These are phyloP conservation scores for Candida glucosophila DNA, from an alignment of 1,139 yeast species.

Conservation along the genomic window DNA sequence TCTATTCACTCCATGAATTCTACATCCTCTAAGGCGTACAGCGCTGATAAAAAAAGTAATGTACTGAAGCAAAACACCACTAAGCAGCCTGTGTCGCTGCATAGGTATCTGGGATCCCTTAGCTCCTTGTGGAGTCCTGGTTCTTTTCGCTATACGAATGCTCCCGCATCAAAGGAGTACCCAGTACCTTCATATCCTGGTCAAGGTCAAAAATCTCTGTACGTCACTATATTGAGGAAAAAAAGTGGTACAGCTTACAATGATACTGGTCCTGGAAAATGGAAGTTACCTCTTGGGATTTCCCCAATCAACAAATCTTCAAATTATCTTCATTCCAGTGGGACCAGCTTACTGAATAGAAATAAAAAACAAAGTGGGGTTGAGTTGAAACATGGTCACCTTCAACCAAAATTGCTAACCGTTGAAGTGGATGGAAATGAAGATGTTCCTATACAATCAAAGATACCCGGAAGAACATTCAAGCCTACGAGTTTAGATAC, in stretches of 20 bases:
- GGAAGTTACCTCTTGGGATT: constrained; percentile 64
- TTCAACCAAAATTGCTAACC: constrained; percentile 67
- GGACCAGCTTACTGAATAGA: constrained; percentile 12
- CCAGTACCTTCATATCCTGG: constrained; percentile 34
- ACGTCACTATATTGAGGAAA: constrained; percentile 46
- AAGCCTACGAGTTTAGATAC: too few relatives aligned
- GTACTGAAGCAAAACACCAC: too few relatives aligned
- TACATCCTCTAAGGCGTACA: too few relatives aligned
- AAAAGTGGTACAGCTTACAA: constrained; percentile 49
- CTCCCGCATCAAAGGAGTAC: constrained; percentile 30
- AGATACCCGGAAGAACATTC: constrained; percentile 4
- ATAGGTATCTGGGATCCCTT: constrained; percentile 24
- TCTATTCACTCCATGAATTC: too few relatives aligned
- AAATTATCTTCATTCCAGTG: constrained; percentile 18
- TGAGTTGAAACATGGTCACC: constrained; percentile 67
- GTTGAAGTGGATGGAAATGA: constrained; percentile 66
- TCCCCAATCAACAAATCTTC: constrained; percentile 32
- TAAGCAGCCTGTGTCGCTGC: constrained; percentile 8
- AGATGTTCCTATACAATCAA: constrained; percentile 3
- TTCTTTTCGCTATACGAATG: constrained; percentile 29
- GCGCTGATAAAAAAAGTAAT: too few relatives aligned
- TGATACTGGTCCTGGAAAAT: constrained; percentile 44
- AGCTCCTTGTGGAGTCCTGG: constrained; percentile 29
- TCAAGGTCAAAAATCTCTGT: constrained; percentile 45
- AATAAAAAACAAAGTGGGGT: constrained; percentile 38